These are phyloP conservation scores for Mentha longifolia DNA, from an alignment of 257 asterid species.

Conservation along the genomic window DNA sequence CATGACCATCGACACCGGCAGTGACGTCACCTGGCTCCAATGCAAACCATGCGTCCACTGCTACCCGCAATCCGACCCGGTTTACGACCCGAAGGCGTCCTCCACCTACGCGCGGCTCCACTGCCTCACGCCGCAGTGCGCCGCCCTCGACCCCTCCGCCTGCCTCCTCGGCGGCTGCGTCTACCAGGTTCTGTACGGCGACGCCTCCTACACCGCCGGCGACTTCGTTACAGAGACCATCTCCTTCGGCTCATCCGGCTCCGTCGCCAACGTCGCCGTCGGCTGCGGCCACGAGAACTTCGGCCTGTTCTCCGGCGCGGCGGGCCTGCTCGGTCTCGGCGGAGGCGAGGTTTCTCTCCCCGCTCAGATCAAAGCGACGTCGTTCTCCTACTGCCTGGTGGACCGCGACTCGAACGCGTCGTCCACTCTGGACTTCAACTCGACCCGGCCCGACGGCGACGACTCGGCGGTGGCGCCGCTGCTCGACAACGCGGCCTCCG, in stretches of 20 bases:
- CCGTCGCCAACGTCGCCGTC: constrained; percentile 51
- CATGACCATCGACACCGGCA: constrained; percentile 69
- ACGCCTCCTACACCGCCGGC: constrained; percentile 71
- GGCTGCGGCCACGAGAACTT: constrained; percentile 84
- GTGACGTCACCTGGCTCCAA: constrained; percentile 84
- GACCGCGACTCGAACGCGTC: constrained; percentile 66
- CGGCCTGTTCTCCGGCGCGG: constrained; percentile 67
- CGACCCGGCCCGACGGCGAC: constrained; percentile 47
- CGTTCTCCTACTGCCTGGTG: constrained; percentile 87
- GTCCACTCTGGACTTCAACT: constrained; percentile 75
- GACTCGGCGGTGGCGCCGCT: constrained; percentile 66
- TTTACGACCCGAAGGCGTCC: constrained; percentile 58
- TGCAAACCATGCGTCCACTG: constrained; percentile 72
- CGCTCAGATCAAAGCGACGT: constrained; percentile 61
- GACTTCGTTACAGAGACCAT: constrained; percentile 68
- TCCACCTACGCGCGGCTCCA: constrained; percentile 47
- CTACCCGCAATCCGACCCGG: constrained; percentile 67
- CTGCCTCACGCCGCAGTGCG: constrained; percentile 56
- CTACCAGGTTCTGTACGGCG: constrained; percentile 69
- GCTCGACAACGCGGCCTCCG: constrained; percentile 40
- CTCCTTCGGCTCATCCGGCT: constrained; percentile 57
- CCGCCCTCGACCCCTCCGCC: constrained; percentile 42
- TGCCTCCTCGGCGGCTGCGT: constrained; percentile 47
- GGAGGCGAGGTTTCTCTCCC: constrained; percentile 69
- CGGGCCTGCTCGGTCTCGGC: constrained; percentile 73